Percentiles rank a stretch among this genome's conserved stretches.
phyloP scores from a whole-genome alignment of 441 rosid genomes.

The Gossypium gossypioides region DNA sequence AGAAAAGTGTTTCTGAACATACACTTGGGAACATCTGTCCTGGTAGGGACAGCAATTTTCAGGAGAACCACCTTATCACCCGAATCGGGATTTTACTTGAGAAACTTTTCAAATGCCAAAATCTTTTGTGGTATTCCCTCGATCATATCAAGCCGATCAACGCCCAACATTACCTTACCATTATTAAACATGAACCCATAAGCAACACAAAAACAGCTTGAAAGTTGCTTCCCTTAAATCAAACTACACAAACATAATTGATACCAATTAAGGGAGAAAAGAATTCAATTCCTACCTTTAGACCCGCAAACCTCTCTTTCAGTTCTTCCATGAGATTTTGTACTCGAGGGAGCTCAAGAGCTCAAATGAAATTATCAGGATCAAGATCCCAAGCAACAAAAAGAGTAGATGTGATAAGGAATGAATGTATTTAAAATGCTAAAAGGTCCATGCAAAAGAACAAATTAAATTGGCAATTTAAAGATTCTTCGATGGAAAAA shows the following conservation, averaged over 20 bases:
- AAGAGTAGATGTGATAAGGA: background rate
- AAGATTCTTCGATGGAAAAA: background rate
- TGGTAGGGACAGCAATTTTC: conserved; percentile 73
- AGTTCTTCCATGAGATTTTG: conserved; percentile 56
- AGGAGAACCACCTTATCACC: conserved; percentile 66
- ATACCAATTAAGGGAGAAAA: too few relatives aligned
- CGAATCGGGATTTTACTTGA: conserved; percentile 43
- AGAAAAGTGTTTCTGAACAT: conserved; percentile 14
- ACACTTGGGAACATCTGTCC: conserved; percentile 74
- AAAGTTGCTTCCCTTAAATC: background rate
- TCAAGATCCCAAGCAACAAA: conserved; percentile 22
- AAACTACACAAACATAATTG: background rate
- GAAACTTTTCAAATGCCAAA: too few relatives aligned
- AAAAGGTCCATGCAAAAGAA: background rate
- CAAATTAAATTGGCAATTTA: background rate
- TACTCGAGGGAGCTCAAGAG: conserved; percentile 49
- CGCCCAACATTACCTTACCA: conserved; percentile 66
- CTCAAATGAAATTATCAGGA: conserved; percentile 57
- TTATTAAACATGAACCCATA: conserved; percentile 6
- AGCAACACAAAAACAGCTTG: background rate
- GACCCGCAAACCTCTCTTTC: conserved; percentile 52
- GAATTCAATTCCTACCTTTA: conserved; percentile 36
- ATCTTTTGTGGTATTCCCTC: conserved; percentile 56
- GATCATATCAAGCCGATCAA: conserved; percentile 72
- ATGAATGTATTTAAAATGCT: background rate